Evolutionary conservation across 495 filamentous ascomycete genomes (phyloP), one percentile per base, ranked within the genome.

Genomic region (Aspergillus wentii): DNA sequence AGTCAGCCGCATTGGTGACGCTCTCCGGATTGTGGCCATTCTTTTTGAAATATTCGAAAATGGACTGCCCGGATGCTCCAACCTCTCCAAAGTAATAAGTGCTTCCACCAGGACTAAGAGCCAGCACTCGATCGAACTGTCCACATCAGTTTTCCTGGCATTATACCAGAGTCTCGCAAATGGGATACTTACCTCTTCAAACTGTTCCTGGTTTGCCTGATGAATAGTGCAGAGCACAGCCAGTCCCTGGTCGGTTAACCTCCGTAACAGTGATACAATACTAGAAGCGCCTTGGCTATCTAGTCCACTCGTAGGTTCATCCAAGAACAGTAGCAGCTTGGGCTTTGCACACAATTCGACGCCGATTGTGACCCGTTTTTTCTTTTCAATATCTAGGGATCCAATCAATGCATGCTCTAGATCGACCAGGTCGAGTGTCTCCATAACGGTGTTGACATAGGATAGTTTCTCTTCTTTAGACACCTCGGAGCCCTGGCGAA

Each of bases 391-490:
- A 38, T 84, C 82, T 3, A 82, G 75, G 1, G 76, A 75, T 9
- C 88, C 88, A 35, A 95, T 88, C 13, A 91, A 79, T 11, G 86
- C 86, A 51, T 89, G 83, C 5, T 87, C 86, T 41, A 94, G 80
- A 11, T 83, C 74, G 44, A 85, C 76, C 76, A 96, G 82, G 46
- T 91, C 88, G 3, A 95, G 56, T 2, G 90, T 69, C 1, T 78
- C 70, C 22, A 95, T 79, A 17, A 95, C 82, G 23, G 83, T 79
- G 50, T 91, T 83, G 6, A 90, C 86, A 40, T 94, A 94, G 4
- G 76, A 69, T 44, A 90, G 75, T 58, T 92, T 94, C 36, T 94
- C 86, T 22, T 72, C 69, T 2, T 69, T 68, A 0, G 84, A 66
- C 0, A 76, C 77, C 19, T 82, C 72, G 33, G 64, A 74, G 1